phyloP scores from a whole-genome alignment of 2,329 filamentous ascomycete species.

The Monosporascus sp. region DNA sequence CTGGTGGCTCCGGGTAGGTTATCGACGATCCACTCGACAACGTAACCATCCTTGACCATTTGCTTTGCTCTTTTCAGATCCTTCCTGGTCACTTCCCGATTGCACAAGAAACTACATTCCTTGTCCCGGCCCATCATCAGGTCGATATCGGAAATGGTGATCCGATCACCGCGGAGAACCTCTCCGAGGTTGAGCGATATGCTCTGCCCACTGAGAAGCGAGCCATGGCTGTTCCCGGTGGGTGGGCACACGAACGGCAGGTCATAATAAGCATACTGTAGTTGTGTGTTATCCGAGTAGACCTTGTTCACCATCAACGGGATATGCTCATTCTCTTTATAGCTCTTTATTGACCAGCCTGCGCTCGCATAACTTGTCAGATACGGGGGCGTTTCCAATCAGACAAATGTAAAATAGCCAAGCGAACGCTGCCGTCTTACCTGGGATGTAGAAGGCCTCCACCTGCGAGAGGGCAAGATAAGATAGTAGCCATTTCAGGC shows the following conservation, averaged over 20 bases:
- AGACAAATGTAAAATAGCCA: background rate
- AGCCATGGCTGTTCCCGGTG: slow-evolving; percentile 62
- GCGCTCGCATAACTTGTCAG: slow-evolving; percentile 8
- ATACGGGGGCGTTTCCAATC: slow-evolving; percentile 8
- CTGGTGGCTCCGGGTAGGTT: slow-evolving; percentile 85
- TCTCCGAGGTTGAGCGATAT: slow-evolving; percentile 82
- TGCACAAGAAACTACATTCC: slow-evolving; percentile 69
- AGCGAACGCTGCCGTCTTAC: slow-evolving; percentile 42
- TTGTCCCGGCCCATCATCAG: slow-evolving; percentile 72
- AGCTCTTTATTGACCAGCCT: slow-evolving; percentile 81
- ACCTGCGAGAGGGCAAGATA: slow-evolving; percentile 42
- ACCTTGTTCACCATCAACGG: slow-evolving; percentile 89
- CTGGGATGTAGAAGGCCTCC: slow-evolving; percentile 80
- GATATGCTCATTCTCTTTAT: slow-evolving; percentile 69
- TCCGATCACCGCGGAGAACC: slow-evolving; percentile 80
- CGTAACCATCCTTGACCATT: slow-evolving; percentile 72
- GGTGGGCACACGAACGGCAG: slow-evolving; percentile 83
- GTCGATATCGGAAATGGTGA: slow-evolving; percentile 79
- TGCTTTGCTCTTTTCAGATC: slow-evolving; percentile 65
- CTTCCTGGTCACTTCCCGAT: slow-evolving; percentile 56
- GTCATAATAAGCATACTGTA: slow-evolving; percentile 90
- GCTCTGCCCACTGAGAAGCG: slow-evolving; percentile 69
- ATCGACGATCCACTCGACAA: slow-evolving; percentile 92
- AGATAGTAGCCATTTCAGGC: slow-evolving; percentile 42
- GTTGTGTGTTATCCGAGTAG: slow-evolving; percentile 81